A percentile compares a stretch with the other conserved stretches of the same genome.
Evolutionary conservation across 805 yeast genomes (phyloP).

Genomic region (Isabelozyma rhagii): DNA sequence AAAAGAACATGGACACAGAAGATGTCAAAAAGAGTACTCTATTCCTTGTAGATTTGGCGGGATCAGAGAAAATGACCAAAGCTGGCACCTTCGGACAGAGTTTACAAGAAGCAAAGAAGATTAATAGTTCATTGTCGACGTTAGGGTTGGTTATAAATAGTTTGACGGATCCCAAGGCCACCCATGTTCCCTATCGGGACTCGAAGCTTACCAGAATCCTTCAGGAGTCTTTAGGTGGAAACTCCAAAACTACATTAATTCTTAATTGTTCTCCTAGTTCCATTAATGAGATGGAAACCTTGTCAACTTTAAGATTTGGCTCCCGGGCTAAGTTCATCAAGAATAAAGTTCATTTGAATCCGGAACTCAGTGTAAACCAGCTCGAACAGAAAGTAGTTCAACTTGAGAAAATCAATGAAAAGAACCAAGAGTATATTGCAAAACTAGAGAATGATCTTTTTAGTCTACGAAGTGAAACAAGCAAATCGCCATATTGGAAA

Average conservation of each 20-base stretch:
- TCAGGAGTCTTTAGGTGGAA: conserved; percentile 81
- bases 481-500: neutral
- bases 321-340: conserved; percentile 64
- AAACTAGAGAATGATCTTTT: conserved; percentile 41
- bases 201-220: conserved; percentile 75
- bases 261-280: conserved; percentile 69
- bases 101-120: conserved; percentile 79
- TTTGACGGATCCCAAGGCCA: conserved; percentile 63
- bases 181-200: conserved; percentile 73
- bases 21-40: conserved; percentile 60
- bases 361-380: conserved; percentile 52
- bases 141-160: conserved; percentile 80
- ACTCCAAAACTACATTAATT: conserved; percentile 70
- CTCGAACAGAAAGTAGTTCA: conserved; percentile 39
- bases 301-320: conserved; percentile 74
- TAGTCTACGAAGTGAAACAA: conserved; percentile 22
- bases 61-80: conserved; percentile 76
- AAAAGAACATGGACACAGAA: conserved; percentile 53
- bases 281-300: conserved; percentile 57
- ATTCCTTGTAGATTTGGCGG: conserved; percentile 81
- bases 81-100: conserved; percentile 73
- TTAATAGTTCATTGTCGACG: conserved; percentile 73
- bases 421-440: conserved; percentile 27
- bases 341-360: conserved; percentile 62
- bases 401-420: conserved; percentile 30